Evolutionary conservation across 1,284 basidiomycete species (phyloP).

Genomic region (Rugiboletus extremiorientalis): DNA sequence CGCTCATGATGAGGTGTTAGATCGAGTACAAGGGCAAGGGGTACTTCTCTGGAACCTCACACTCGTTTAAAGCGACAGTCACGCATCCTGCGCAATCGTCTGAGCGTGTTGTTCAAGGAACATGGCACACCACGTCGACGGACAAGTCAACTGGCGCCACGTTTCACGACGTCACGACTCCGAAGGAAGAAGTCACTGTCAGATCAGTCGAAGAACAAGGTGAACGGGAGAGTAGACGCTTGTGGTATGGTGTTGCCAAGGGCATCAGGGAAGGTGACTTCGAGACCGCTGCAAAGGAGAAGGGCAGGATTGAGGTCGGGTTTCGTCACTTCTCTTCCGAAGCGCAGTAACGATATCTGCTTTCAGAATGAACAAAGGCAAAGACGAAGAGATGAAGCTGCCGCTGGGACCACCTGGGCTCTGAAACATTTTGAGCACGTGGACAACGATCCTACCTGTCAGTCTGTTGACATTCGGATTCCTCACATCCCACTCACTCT

Average conservation of each 20-base stretch:
- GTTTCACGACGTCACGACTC: slow-evolving; percentile 65
- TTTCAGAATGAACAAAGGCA: slow-evolving; percentile 88
- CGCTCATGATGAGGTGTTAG: slow-evolving; percentile 29
- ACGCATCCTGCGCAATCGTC: slow-evolving; percentile 37
- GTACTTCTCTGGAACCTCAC: slow-evolving; percentile 92
- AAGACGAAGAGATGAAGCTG: slow-evolving; percentile 80
- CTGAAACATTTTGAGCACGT: slow-evolving; percentile 74
- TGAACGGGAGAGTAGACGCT: slow-evolving; percentile 83
- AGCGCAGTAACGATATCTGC: not conserved
- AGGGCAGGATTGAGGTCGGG: slow-evolving; percentile 86
- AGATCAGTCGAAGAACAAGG: slow-evolving; percentile 60
- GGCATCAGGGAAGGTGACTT: slow-evolving; percentile 93
- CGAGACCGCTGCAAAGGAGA: slow-evolving; percentile 87
- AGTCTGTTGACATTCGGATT: slow-evolving; percentile 29
- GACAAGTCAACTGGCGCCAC: slow-evolving; percentile 39
- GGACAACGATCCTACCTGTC: slow-evolving; percentile 71
- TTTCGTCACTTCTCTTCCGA: not conserved
- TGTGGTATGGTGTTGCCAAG: slow-evolving; percentile 88
- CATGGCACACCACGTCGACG: slow-evolving; percentile 81
- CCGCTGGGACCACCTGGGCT: slow-evolving; percentile 73
- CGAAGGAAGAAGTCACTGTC: slow-evolving; percentile 77
- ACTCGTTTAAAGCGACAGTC: slow-evolving; percentile 87
- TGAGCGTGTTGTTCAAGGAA: slow-evolving; percentile 74
- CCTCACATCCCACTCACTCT: slow-evolving; percentile 1
- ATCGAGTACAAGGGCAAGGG: slow-evolving; percentile 96